Percentiles rank a stretch among this genome's conserved stretches.
Evolutionary conservation across 192 early-diverging fungal species (phyloP).

Genomic region (Gorgonomyces haynaldii): DNA sequence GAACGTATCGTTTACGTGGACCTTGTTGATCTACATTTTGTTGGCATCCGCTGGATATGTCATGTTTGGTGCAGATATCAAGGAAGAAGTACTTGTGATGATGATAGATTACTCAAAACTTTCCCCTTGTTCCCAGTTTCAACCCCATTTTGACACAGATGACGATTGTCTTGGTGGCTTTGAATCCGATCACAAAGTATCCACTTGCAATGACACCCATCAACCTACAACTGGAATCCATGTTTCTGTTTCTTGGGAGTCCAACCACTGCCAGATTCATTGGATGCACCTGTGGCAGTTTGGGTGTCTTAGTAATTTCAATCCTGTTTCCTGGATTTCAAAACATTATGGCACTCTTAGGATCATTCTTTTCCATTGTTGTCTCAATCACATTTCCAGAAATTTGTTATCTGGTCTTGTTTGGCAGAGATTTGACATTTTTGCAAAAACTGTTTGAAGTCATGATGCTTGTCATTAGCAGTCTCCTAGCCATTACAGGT

Average conservation of each 20-base stretch:
- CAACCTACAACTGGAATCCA: conserved; percentile 13
- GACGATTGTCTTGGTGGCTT: conserved; percentile 48
- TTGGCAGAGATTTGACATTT: background rate
- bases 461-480: no score
- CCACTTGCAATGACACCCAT: conserved; percentile 53
- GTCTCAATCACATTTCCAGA: conserved; percentile 41
- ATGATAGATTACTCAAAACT: conserved; percentile 53
- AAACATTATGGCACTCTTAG: conserved; percentile 51
- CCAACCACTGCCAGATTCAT: conserved; percentile 7
- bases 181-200: conserved; percentile 65
- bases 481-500: no score
- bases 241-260: conserved; percentile 7
- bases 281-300: conserved; percentile 21
- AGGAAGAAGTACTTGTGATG: conserved; percentile 37
- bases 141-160: conserved; percentile 33
- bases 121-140: conserved; percentile 44
- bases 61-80: conserved; percentile 55
- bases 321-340: conserved; percentile 56
- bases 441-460: background rate
- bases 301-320: conserved; percentile 32
- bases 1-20: conserved; percentile 42
- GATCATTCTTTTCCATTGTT: conserved; percentile 34
- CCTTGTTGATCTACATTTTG: conserved; percentile 33
- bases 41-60: conserved; percentile 47
- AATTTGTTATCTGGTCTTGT: conserved; percentile 33